phyloP scores from a whole-genome alignment of 139 green algal species.

The Picochlorum costavermella region DNA sequence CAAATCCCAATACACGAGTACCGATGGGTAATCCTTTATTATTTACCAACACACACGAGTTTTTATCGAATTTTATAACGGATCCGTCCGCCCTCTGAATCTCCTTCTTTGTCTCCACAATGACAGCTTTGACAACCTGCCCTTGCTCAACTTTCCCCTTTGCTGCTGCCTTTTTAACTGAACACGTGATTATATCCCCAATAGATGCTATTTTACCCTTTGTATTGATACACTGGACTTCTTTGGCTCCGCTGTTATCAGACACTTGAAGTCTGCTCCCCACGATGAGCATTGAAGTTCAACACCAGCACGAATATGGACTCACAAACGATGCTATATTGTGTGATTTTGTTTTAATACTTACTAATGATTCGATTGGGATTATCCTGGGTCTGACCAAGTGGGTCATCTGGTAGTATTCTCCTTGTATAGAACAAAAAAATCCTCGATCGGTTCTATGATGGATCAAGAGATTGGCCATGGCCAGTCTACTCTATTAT shows the following conservation, averaged over 20 bases:
- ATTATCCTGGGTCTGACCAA: too few species aligned
- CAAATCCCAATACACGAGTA: constrained; percentile 51
- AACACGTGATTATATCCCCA: constrained; percentile 54
- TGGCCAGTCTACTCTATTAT: too few species aligned
- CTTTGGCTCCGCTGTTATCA: constrained; percentile 49
- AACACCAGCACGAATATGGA: not conserved
- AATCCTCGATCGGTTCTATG: too few species aligned
- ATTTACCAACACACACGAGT: constrained; percentile 50
- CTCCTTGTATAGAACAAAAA: too few species aligned
- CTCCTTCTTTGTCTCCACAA: constrained; percentile 53
- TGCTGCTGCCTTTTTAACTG: constrained; percentile 40
- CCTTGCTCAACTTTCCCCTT: constrained; percentile 36
- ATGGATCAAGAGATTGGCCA: too few species aligned
- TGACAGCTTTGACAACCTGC: constrained; percentile 45
- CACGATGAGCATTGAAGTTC: constrained; percentile 27
- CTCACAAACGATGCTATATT: too few species aligned
- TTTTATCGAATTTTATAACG: constrained; percentile 43
- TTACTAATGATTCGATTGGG: too few species aligned
- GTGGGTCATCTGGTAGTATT: too few species aligned
- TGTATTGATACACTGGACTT: constrained; percentile 47
- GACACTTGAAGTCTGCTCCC: constrained; percentile 26
- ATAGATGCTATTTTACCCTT: constrained; percentile 26
- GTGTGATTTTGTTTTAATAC: too few species aligned
- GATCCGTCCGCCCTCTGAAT: constrained; percentile 34
- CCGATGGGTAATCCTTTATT: constrained; percentile 43